Percentiles rank a stretch among this genome's conserved stretches.
Conservation (phyloP, 2,329 filamentous ascomycete species). For the Botryotinia globosa region DNA sequence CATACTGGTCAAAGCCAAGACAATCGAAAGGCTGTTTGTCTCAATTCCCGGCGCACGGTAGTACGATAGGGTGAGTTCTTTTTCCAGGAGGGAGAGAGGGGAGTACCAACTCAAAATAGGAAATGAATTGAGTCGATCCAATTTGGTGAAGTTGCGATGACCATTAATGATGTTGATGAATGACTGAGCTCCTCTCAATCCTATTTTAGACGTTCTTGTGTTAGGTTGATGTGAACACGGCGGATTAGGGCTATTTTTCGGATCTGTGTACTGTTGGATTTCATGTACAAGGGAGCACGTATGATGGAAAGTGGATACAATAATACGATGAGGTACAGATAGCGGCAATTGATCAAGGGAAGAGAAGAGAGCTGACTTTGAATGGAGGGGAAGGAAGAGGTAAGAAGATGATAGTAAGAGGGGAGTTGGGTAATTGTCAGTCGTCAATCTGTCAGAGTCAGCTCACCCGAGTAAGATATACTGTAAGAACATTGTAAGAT, state of each 20-base stretch:
- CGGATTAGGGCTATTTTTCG: constrained; percentile 8
- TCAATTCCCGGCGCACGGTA: constrained; percentile 15
- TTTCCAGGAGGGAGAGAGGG: neutral
- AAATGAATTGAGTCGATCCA: neutral
- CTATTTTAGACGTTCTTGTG: constrained; percentile 4
- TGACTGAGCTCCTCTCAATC: neutral
- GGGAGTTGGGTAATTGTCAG: neutral
- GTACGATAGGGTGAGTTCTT: constrained; percentile 4
- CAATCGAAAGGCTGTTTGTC: neutral
- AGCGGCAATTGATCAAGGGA: constrained; percentile 1
- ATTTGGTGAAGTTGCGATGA: neutral
- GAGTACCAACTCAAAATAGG: constrained; percentile 14
- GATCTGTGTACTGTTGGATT: constrained; percentile 6
- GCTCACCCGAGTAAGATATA: constrained; percentile 6
- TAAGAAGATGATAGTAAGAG: neutral
- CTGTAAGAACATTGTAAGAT: neutral
- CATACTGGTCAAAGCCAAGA: constrained; percentile 14
- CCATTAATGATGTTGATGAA: neutral
- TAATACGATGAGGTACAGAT: neutral
- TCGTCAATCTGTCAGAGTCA: neutral
- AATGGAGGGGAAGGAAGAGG: neutral
- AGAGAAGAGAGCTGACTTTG: neutral
- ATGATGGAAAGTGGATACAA: constrained; percentile 4
- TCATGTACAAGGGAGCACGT: constrained; percentile 6
- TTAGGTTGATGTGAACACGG: neutral